Conservation (phyloP, 2,329 filamentous ascomycete species). For the Microascus cirrosus region DNA sequence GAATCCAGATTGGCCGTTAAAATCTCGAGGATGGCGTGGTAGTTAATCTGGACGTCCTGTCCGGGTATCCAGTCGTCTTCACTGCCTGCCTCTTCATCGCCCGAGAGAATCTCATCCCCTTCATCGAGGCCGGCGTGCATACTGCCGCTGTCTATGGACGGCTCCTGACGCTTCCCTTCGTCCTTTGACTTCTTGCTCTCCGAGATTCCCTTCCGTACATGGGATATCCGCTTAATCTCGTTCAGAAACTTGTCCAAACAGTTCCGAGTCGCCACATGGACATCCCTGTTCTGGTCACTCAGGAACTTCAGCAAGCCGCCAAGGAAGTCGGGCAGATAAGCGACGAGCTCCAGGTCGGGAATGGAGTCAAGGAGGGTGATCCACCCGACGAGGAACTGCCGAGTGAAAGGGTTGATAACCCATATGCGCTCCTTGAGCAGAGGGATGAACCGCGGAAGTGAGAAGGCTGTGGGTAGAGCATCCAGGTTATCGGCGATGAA, state of each 20-base stretch:
- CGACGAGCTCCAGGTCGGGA: constrained; percentile 88
- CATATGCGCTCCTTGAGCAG: constrained; percentile 88
- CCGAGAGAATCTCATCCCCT: constrained; percentile 45
- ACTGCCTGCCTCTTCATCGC: constrained; percentile 48
- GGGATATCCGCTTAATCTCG: constrained; percentile 90
- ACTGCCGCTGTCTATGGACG: constrained; percentile 58
- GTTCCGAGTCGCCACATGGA: constrained; percentile 85
- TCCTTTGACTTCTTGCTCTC: constrained; percentile 68
- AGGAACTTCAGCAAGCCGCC: constrained; percentile 84
- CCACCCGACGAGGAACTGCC: constrained; percentile 94
- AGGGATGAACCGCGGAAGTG: constrained; percentile 80
- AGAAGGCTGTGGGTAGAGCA: constrained; percentile 74
- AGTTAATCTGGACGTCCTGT: constrained; percentile 91
- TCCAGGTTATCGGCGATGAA: constrained; percentile 25
- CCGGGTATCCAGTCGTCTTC: constrained; percentile 97
- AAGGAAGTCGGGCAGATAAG: constrained; percentile 84
- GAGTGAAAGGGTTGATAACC: constrained; percentile 87
- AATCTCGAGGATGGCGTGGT: constrained; percentile 84
- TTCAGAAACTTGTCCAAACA: constrained; percentile 81
- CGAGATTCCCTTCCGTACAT: constrained; percentile 82
- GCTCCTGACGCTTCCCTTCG: constrained; percentile 54
- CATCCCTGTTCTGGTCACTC: constrained; percentile 81
- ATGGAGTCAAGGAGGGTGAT: constrained; percentile 92
- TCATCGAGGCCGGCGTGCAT: constrained; percentile 46
- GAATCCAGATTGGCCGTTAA: constrained; percentile 81